These are phyloP conservation scores for Citeromyces nyonsensis DNA, from an alignment of 805 yeast genomes.

Conservation along the genomic window DNA sequence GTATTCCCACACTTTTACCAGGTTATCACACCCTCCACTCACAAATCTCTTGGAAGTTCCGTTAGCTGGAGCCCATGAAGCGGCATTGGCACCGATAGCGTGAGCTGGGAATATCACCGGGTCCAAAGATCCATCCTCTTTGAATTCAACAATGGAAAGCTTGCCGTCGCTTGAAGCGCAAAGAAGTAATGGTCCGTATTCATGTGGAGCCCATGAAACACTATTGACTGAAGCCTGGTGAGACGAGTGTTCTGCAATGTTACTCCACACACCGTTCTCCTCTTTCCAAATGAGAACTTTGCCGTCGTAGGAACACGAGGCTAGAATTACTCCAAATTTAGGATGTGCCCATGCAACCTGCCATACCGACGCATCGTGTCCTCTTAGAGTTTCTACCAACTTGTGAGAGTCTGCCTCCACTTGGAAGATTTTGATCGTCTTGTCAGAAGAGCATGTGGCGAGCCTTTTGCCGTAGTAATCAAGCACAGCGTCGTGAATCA, in stretches of 20 bases:
- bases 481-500: slow-evolving; percentile 91
- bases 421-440: slow-evolving; percentile 87
- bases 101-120: slow-evolving; percentile 65
- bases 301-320: slow-evolving; percentile 93
- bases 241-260: slow-evolving; percentile 71
- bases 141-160: slow-evolving; percentile 80
- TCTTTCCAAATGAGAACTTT: slow-evolving; percentile 91
- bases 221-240: slow-evolving; percentile 94
- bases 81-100: slow-evolving; percentile 86
- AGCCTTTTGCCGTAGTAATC: slow-evolving; percentile 93
- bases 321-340: slow-evolving; percentile 87
- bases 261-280: slow-evolving; percentile 77
- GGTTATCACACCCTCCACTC: slow-evolving; percentile 90
- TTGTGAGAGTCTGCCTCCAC: slow-evolving; percentile 76
- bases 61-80: slow-evolving; percentile 79
- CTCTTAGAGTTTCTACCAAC: slow-evolving; percentile 70
- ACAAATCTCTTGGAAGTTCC: slow-evolving; percentile 55
- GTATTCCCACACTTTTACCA: slow-evolving; percentile 81
- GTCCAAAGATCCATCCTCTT: slow-evolving; percentile 72
- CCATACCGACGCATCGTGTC: slow-evolving; percentile 99
- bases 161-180: slow-evolving; percentile 91
- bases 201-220: slow-evolving; percentile 95
- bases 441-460: slow-evolving; percentile 94
- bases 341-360: slow-evolving; percentile 99
- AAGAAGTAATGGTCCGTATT: slow-evolving; percentile 81